Percentiles rank a stretch among this genome's conserved stretches.
These are phyloP conservation scores for Penicillium sp. DNA, from an alignment of 2,329 filamentous ascomycete species.

Conservation along the genomic window DNA sequence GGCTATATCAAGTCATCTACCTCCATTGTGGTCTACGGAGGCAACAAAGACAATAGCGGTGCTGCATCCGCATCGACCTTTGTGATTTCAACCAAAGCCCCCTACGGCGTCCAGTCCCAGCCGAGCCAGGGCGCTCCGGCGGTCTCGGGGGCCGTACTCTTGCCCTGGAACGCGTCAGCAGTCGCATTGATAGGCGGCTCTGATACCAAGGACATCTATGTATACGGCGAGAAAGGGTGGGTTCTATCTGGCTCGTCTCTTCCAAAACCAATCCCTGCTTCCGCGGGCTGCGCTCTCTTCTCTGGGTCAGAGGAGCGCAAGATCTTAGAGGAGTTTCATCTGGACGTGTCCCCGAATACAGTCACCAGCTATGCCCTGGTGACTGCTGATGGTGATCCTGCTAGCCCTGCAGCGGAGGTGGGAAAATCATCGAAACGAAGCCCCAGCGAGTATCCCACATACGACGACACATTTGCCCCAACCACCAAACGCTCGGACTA, in stretches of 20 bases:
- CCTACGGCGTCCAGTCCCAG: slow-evolving; percentile 58
- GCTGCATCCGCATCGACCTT: slow-evolving; percentile 67
- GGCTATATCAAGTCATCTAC: slow-evolving; percentile 65
- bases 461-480: slow-evolving; percentile 70
- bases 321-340: slow-evolving; percentile 71
- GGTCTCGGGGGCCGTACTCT: slow-evolving; percentile 62
- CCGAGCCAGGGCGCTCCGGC: slow-evolving; percentile 55
- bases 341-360: slow-evolving; percentile 65
- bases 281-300: slow-evolving; percentile 61
- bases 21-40: slow-evolving; percentile 74
- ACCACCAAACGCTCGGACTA: slow-evolving; percentile 59
- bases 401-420: slow-evolving; percentile 47
- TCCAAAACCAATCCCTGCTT: slow-evolving; percentile 50
- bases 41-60: slow-evolving; percentile 56
- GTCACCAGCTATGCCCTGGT: slow-evolving; percentile 66
- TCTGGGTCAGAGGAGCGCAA: slow-evolving; percentile 69
- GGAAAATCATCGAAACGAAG: slow-evolving; percentile 37
- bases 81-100: slow-evolving; percentile 59
- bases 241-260: slow-evolving; percentile 60
- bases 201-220: slow-evolving; percentile 59
- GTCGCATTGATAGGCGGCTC: slow-evolving; percentile 71
- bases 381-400: slow-evolving; percentile 51
- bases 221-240: slow-evolving; percentile 64
- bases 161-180: slow-evolving; percentile 66
- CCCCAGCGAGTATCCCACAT: slow-evolving; percentile 64